These are phyloP conservation scores for Globisporangium heterothallicum DNA, from an alignment of 352 stramenopile genomes.

Conservation along the genomic window DNA sequence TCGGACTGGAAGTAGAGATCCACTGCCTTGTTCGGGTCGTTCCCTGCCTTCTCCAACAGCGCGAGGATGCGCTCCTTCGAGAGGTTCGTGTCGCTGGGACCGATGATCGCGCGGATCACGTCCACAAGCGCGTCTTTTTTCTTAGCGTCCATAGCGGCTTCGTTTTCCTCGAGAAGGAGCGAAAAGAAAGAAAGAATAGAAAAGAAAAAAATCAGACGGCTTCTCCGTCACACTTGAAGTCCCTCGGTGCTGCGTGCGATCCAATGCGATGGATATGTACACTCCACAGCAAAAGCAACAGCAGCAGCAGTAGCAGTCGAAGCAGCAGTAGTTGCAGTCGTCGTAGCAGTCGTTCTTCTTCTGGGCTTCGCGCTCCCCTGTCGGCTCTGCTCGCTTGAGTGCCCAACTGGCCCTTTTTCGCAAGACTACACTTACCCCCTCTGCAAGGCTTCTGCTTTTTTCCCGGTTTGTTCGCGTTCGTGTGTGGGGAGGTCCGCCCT, in stretches of 20 bases:
- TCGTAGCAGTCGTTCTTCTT: too few relatives aligned
- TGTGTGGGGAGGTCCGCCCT: not conserved
- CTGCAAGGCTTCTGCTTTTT: slow-evolving; percentile 1
- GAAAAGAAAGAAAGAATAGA: slow-evolving; percentile 1
- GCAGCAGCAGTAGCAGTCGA: too few relatives aligned
- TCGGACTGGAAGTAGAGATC: slow-evolving; percentile 76
- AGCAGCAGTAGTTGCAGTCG: too few relatives aligned
- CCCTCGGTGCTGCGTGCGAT: too few relatives aligned
- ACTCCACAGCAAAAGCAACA: too few relatives aligned
- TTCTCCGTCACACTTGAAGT: too few relatives aligned
- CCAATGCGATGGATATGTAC: too few relatives aligned
- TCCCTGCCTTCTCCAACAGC: slow-evolving; percentile 49
- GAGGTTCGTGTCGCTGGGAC: slow-evolving; percentile 38
- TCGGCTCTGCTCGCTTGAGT: not conserved
- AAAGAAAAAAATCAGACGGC: too few relatives aligned
- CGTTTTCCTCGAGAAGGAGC: not conserved
- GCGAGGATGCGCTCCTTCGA: slow-evolving; percentile 61
- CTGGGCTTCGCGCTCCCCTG: slow-evolving; percentile 1
- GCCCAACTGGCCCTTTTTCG: slow-evolving; percentile 29
- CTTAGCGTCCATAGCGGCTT: slow-evolving; percentile 33
- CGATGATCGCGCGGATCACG: slow-evolving; percentile 75
- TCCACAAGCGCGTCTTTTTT: slow-evolving; percentile 66
- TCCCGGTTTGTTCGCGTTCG: too few relatives aligned
- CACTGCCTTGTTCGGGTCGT: slow-evolving; percentile 81
- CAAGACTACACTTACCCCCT: slow-evolving; percentile 6